Base-by-base conservation (phyloP, 768 basidiomycete species). In the Pleurotus tuber-regium region DNA sequence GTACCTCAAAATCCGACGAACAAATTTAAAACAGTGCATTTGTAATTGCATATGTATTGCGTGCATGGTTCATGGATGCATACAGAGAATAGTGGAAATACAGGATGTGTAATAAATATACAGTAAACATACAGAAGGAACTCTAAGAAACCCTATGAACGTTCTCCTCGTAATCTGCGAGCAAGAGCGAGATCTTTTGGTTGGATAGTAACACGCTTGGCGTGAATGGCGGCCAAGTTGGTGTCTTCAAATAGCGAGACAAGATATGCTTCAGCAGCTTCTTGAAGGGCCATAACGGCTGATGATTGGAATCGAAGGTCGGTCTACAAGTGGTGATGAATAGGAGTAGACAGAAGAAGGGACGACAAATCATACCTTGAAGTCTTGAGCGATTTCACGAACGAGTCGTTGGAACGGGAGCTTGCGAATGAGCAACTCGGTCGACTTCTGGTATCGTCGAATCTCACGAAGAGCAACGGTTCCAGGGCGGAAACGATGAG, bases 391-490 rank as follows among this genome's bases (percentile, higher is more conserved):
- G 59, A 93, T 92, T 70, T 93, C 92, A 72, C 86, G 86, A 58
- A 93, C 86, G 39, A 92, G 83, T 57, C 90, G 83, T 76, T 92
- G 88, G 86, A 93, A 92, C 50, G 90, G 89, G 50, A 92, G 81
- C 72, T 91, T 92, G 64, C 89, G 81, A 65, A 92, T 91, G 49
- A 92, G 77, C 54, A 91, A 76, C 73, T 92, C 88, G 48, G 89
- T 91, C 55, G 87, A 89, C 74, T 88, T 89, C 73, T 92, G 90
- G 79, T 92, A 91, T 39, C 88, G 80, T 69, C 88, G 72, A 64
- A 92, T 92, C 74, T 92, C 91, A 73, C 89, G 88, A 59, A 93
- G 86, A 58, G 91, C 90, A 59, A 92, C 92, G 28, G 90, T 92
- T 72, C 91, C 82, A 40, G 83, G 84, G 61, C 83, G 74, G 80